phyloP scores from a whole-genome alignment of 305 asterid genomes.

The Coffea humblotiana region DNA sequence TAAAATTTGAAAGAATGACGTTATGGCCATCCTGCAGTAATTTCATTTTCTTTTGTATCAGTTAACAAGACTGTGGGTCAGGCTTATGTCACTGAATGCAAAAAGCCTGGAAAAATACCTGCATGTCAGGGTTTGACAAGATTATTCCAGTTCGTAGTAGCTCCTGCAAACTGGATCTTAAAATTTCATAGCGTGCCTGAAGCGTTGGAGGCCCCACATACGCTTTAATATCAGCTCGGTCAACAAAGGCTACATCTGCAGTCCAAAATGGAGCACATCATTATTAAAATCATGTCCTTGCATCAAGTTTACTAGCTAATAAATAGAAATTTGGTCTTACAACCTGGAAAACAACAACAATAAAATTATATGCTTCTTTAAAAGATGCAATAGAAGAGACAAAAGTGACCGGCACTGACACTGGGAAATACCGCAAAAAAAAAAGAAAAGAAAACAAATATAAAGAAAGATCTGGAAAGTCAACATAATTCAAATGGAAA shows the following conservation, averaged over 20 bases:
- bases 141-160: slow-evolving; percentile 80
- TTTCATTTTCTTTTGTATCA: slow-evolving; percentile 18
- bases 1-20: slow-evolving; percentile 55
- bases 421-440: background rate
- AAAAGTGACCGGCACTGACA: slow-evolving; percentile 1
- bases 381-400: slow-evolving; percentile 6
- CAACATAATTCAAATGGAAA: background rate
- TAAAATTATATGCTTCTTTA: no score
- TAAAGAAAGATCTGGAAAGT: background rate
- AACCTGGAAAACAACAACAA: background rate
- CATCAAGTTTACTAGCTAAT: background rate
- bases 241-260: slow-evolving; percentile 93
- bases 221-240: slow-evolving; percentile 98
- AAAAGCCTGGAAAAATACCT: slow-evolving; percentile 33
- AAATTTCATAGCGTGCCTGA: slow-evolving; percentile 90
- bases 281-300: background rate
- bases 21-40: slow-evolving; percentile 43
- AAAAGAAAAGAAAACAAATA: slow-evolving; percentile 1
- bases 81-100: background rate
- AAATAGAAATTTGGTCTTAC: background rate
- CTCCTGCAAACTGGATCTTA: slow-evolving; percentile 82
- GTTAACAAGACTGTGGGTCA: slow-evolving; percentile 7
- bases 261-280: slow-evolving; percentile 11
- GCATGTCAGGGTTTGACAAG: slow-evolving; percentile 53
- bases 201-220: slow-evolving; percentile 97